phyloP scores from a whole-genome alignment of 2,329 filamentous ascomycete species.

The Aureobasidium subglaciale region DNA sequence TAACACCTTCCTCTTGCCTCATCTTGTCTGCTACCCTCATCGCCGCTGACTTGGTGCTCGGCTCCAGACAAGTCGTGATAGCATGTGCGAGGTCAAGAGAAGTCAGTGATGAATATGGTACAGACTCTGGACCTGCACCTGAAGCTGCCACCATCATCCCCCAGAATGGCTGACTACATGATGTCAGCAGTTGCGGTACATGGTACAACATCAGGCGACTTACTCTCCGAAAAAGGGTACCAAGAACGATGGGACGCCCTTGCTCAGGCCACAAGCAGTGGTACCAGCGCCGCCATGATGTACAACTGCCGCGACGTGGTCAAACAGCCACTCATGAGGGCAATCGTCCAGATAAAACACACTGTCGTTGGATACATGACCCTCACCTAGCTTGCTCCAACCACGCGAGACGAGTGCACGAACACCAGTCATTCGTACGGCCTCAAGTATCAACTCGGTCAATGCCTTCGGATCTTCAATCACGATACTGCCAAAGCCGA shows the following conservation, averaged over 20 bases:
- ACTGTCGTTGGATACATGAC: constrained; percentile 32
- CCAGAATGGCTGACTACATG: constrained; percentile 44
- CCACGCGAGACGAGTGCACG: constrained; percentile 50
- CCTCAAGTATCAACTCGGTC: constrained; percentile 63
- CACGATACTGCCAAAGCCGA: constrained; percentile 78
- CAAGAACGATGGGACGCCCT: constrained; percentile 47
- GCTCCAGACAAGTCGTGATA: constrained; percentile 38
- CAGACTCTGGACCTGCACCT: constrained; percentile 43
- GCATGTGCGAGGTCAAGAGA: constrained; percentile 38
- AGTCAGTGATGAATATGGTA: constrained; percentile 41
- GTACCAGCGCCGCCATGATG: constrained; percentile 56
- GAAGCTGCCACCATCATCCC: constrained; percentile 44
- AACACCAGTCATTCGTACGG: constrained; percentile 47
- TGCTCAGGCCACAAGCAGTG: constrained; percentile 47
- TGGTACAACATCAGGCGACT: background rate
- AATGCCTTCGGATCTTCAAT: constrained; percentile 70
- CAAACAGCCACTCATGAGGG: constrained; percentile 54
- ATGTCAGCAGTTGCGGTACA: background rate
- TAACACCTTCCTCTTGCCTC: constrained; percentile 35
- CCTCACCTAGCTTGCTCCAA: constrained; percentile 43
- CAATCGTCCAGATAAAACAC: constrained; percentile 48
- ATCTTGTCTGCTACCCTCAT: constrained; percentile 35
- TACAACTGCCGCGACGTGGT: constrained; percentile 48
- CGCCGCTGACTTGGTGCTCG: constrained; percentile 32
- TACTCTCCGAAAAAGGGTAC: constrained; percentile 52